These are phyloP conservation scores for Alternaria ventricosa DNA, from an alignment of 2,329 filamentous ascomycete genomes.

Conservation along the genomic window DNA sequence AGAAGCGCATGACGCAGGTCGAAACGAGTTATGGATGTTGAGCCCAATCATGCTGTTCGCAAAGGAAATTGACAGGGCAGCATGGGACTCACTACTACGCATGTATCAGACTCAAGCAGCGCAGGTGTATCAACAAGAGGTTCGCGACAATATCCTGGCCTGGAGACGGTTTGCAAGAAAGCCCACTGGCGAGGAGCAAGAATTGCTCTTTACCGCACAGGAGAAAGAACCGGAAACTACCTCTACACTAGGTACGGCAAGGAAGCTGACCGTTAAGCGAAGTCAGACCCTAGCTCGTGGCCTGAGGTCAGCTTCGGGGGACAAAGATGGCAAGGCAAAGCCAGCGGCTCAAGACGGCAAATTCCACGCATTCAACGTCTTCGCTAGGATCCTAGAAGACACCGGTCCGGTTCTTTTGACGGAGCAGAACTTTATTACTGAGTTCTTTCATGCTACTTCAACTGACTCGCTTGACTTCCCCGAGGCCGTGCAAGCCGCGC, in stretches of 20 bases:
- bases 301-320: slow-evolving; percentile 71
- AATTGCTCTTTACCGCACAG: slow-evolving; percentile 86
- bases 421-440: slow-evolving; percentile 97
- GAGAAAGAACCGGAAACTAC: slow-evolving; percentile 85
- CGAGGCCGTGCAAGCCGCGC: slow-evolving; percentile 72
- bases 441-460: slow-evolving; percentile 94
- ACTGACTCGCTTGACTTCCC: slow-evolving; percentile 81
- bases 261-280: slow-evolving; percentile 92
- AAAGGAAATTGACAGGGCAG: slow-evolving; percentile 78
- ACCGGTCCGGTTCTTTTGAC: slow-evolving; percentile 83
- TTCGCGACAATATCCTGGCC: slow-evolving; percentile 74
- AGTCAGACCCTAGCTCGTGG: slow-evolving; percentile 84
- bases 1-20: slow-evolving; percentile 71
- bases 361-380: slow-evolving; percentile 79
- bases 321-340: slow-evolving; percentile 63
- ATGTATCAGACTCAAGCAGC: slow-evolving; percentile 81
- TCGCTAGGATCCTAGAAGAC: slow-evolving; percentile 80
- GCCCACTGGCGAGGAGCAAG: slow-evolving; percentile 75
- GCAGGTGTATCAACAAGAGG: slow-evolving; percentile 80
- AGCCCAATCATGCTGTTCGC: slow-evolving; percentile 87
- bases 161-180: slow-evolving; percentile 85
- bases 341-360: slow-evolving; percentile 67
- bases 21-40: slow-evolving; percentile 84
- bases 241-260: slow-evolving; percentile 66
- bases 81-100: slow-evolving; percentile 81